Evolutionary conservation across 257 asterid species (phyloP).

Genomic region (Solanum stenotomum): DNA sequence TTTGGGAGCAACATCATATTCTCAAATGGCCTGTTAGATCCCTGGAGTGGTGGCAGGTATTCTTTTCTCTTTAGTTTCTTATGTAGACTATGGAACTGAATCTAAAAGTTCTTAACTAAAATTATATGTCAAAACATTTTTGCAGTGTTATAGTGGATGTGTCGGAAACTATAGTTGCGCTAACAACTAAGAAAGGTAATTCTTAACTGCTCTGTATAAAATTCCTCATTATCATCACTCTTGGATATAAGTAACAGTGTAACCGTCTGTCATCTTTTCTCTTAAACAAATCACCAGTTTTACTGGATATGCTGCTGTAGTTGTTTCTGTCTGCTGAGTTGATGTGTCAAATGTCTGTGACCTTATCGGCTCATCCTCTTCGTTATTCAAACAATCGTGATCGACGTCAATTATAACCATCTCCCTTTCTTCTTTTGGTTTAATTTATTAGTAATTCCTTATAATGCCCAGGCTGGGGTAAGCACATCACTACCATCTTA

Average conservation of each 20-base stretch:
- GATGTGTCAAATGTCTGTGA: neutral
- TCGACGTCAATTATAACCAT: neutral
- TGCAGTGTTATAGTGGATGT: conserved; percentile 78
- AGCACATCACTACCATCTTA: neutral
- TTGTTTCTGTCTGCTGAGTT: neutral
- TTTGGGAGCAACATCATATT: conserved; percentile 94
- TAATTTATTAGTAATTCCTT: neutral
- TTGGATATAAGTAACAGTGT: neutral
- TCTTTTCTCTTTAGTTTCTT: neutral
- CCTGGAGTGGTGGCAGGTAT: conserved; percentile 98
- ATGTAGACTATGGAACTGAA: neutral
- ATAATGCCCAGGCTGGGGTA: neutral
- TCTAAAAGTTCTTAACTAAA: conserved; percentile 1
- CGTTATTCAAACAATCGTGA: neutral
- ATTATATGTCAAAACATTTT: neutral
- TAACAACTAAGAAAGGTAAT: conserved; percentile 70
- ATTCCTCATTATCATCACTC: neutral
- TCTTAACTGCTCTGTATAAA: neutral
- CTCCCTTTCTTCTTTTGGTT: neutral
- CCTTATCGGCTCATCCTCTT: neutral
- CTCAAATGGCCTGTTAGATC: conserved; percentile 89
- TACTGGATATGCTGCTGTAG: neutral
- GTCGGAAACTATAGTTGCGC: conserved; percentile 72
- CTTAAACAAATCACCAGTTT: neutral
- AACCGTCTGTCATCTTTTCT: neutral